Base-by-base conservation (phyloP, 2,329 filamentous ascomycete species). In the Plenodomus lindquistii region DNA sequence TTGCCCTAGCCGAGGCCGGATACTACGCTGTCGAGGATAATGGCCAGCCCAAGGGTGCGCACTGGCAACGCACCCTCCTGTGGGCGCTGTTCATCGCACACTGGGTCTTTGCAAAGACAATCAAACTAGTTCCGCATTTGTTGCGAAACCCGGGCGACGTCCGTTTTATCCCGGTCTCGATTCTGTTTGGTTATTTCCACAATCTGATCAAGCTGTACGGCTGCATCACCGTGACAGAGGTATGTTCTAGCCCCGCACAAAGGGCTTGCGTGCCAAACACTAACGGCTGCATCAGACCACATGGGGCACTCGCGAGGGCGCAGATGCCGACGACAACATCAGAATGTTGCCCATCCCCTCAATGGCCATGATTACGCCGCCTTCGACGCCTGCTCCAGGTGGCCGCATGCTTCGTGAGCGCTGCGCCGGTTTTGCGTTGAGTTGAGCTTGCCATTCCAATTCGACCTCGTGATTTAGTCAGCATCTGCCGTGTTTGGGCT, bases 271-370 rank as follows among this genome's bases (percentile, higher is more conserved):
- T 13, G 11, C 27, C 27, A 7, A 31, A 7, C 29, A 48, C 65
- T 67, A 48, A 67, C 60, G 39, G 22, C 15, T 42, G 36, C 37
- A 35, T 41, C 55, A 97, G 92, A 97, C 92, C 37, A 93, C 91
- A 43, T 97, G 92, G 92, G 92, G 92, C 67, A 96, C 91, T 75
- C 87, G 92, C 73, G 89, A 91, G 63, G 92, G 94, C 63, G 92
- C 91, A 67, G 92, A 97, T 73, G 82, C 87, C 60, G 88, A 95
- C 62, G 70, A 73, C 55, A 71, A 71, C 55, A 67, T 73, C 50
- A 64, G 71, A 48, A 72, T 73, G 70, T 52, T 71, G 42, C 69
- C 69, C 11, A 71, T 71, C 46, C 64, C 66, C 38, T 55, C 52
- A 37, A 66, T 63, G 61, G 59, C 65, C 21, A 56, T 62, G 24